Evolutionary conservation across 805 yeast species (phyloP), one percentile per base, ranked within the genome.

Genomic region (Candida ipomoeae): DNA sequence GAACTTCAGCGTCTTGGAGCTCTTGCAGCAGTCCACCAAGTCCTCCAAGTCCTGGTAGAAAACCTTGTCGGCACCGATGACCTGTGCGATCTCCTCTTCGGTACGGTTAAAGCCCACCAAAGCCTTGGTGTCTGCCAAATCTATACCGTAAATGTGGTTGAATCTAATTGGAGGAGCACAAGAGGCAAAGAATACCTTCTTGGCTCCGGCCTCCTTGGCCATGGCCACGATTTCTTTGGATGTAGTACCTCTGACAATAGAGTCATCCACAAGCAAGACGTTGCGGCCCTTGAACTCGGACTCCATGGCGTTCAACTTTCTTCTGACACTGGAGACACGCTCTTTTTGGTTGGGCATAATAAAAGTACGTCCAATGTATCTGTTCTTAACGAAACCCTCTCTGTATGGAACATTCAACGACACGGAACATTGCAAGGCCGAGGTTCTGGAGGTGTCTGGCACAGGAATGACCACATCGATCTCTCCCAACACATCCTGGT

Each of bases 201-300:
- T 84, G 41, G 99, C 99, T 51, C 99, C 99, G 5, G 98, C 96
- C 68, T 94, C 99, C 60, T 87, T 81, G n/a, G 99, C 99, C 99
- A 94, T 94, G 58, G 84, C 86, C 33, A 94, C 96, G 57, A 94
- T 94, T 73, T 94, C 99, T 67, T 82, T 87, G 6, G 97, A 90
- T 2, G 99, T 94, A 18, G 99, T 94, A 55, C 99, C 99, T 67
- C 99, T 83, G 8, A 94, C 99, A 57, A 94, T 92, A 26, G 97
- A 89, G 69, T 94, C 99, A 69, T 94, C 99, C 40, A 94, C 97
- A 48, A 94, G 78, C 55, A 94, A 74, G 20, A 94, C 98, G 54
- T 83, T 84, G 61, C 89, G 82, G 55, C 82, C 94, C 56, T 80
- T 79, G 67, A 94, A 94, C 71, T 94, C 99, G 42, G 87, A 81